Evolutionary conservation across 2,329 filamentous ascomycete genomes (phyloP).

Genomic region (Trichoderma brevicompactum): DNA sequence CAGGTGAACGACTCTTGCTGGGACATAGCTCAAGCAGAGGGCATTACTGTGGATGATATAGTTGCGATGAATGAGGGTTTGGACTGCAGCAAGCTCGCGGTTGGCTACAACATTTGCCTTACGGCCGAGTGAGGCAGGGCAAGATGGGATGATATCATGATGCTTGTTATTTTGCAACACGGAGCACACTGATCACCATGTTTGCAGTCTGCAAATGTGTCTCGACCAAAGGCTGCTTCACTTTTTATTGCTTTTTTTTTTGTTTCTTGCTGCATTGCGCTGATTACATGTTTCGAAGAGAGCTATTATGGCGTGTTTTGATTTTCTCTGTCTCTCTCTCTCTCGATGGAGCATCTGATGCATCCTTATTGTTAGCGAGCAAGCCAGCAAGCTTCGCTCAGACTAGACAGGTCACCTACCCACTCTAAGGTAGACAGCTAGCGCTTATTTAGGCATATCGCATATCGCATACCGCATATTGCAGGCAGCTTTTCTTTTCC

Average conservation of each 20-base stretch:
- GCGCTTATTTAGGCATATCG: neutral
- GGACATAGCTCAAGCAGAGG: constrained; percentile 51
- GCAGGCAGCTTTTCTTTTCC: neutral
- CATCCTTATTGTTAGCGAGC: neutral
- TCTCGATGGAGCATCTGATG: neutral
- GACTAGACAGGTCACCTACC: neutral
- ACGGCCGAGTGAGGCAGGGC: constrained; percentile 35
- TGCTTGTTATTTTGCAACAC: no score
- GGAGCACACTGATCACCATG: no score
- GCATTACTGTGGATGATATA: constrained; percentile 52
- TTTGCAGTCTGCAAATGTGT: no score
- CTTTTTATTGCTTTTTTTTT: neutral
- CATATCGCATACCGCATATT: neutral
- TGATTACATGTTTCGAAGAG: neutral
- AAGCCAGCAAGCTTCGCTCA: neutral
- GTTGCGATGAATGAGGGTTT: constrained; percentile 51
- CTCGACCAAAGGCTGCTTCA: neutral
- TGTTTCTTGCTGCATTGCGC: neutral
- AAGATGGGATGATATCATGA: constrained; percentile 1
- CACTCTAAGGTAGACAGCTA: neutral
- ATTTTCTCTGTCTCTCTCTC: neutral
- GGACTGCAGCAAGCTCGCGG: constrained; percentile 51
- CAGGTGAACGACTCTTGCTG: constrained; percentile 57
- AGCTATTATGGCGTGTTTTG: neutral
- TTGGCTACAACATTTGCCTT: constrained; percentile 53